Evolutionary conservation across 495 filamentous ascomycete species (phyloP).

Genomic region (Tetracladium setigerum): DNA sequence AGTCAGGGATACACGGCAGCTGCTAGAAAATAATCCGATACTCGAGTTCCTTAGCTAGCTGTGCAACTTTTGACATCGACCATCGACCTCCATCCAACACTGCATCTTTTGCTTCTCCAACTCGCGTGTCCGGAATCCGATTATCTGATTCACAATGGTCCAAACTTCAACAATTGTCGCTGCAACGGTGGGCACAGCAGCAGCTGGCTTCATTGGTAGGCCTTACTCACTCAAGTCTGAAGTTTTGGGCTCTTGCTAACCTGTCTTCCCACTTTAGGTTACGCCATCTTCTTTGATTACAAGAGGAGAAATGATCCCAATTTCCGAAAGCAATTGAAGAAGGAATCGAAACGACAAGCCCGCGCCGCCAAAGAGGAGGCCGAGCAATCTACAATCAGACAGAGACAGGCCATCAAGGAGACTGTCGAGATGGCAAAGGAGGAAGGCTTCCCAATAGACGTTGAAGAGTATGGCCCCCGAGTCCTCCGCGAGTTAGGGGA

Average conservation of each 20-base stretch:
- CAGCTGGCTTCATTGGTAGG: slow-evolving; percentile 71
- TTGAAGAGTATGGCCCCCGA: slow-evolving; percentile 65
- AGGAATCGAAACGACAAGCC: slow-evolving; percentile 69
- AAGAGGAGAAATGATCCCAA: slow-evolving; percentile 77
- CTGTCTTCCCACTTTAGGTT: slow-evolving; percentile 26
- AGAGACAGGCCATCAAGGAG: slow-evolving; percentile 63
- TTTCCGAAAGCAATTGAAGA: slow-evolving; percentile 79
- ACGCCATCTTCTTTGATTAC: slow-evolving; percentile 94
- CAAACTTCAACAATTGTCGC: slow-evolving; percentile 66
- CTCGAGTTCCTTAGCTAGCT: slow-evolving; percentile 3
- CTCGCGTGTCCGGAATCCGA: not conserved
- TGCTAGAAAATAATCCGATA: slow-evolving; percentile 1
- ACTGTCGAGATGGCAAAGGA: slow-evolving; percentile 71
- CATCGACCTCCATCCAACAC: not conserved
- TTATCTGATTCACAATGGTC: slow-evolving; percentile 36
- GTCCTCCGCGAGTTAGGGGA: slow-evolving; percentile 17
- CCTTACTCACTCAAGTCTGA: not conserved
- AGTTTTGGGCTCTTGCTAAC: slow-evolving; percentile 11
- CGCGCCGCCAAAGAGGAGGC: slow-evolving; percentile 71
- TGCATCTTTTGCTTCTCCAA: not conserved
- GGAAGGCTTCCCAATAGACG: slow-evolving; percentile 82
- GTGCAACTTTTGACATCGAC: slow-evolving; percentile 9
- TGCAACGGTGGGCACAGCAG: slow-evolving; percentile 62
- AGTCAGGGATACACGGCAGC: too few relatives aligned
- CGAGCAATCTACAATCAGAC: slow-evolving; percentile 55